phyloP scores from a whole-genome alignment of 2,329 filamentous ascomycete genomes.

The Meredithiella fracta region DNA sequence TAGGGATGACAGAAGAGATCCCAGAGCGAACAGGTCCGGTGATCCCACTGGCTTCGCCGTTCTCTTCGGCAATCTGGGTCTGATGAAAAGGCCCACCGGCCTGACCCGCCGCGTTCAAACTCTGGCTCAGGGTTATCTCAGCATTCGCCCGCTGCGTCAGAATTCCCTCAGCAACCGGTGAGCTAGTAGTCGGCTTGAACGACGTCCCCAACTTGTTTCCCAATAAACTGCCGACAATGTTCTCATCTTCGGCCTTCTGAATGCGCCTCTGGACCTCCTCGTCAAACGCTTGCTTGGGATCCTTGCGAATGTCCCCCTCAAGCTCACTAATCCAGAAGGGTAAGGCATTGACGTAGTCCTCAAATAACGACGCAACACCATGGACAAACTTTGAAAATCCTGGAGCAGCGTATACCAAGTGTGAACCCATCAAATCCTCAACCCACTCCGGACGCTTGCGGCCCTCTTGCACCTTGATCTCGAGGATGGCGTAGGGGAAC shows the following conservation, averaged over 20 bases:
- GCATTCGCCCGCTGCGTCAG: conserved; percentile 23
- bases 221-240: conserved; percentile 77
- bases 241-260: conserved; percentile 68
- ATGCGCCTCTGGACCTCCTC: conserved; percentile 75
- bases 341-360: conserved; percentile 88
- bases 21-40: conserved; percentile 17
- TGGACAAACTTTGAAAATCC: conserved; percentile 96
- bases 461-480: conserved; percentile 72
- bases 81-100: conserved; percentile 16
- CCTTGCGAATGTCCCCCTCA: conserved; percentile 83
- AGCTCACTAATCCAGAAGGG: conserved; percentile 92
- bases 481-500: conserved; percentile 80
- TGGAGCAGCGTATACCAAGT: conserved; percentile 76
- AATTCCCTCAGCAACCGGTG: conserved; percentile 49
- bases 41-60: conserved; percentile 19
- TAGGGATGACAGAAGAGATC: conserved; percentile 59
- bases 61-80: conserved; percentile 17
- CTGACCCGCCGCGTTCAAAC: conserved; percentile 17
- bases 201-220: conserved; percentile 37
- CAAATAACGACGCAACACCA: conserved; percentile 78
- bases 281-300: conserved; percentile 78
- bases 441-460: conserved; percentile 71
- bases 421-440: conserved; percentile 77
- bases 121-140: conserved; percentile 17
- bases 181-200: conserved; percentile 46